These are phyloP conservation scores for Clonostachys chloroleuca DNA, from an alignment of 2,329 filamentous ascomycete species.

Conservation along the genomic window DNA sequence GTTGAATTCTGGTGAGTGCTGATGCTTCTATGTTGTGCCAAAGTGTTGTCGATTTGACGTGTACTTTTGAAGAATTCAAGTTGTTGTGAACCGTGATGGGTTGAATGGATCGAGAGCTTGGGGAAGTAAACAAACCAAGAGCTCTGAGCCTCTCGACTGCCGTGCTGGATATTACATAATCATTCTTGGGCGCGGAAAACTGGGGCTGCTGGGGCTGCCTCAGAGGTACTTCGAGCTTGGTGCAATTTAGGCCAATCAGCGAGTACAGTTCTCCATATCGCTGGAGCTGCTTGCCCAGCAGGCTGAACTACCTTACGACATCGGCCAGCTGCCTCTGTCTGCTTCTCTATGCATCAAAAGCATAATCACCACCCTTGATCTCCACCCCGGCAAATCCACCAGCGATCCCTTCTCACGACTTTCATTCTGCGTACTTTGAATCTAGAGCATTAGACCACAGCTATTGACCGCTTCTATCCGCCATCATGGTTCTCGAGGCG, in stretches of 20 bases:
- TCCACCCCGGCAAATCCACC: background rate
- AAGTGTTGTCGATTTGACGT: background rate
- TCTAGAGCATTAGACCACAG: background rate
- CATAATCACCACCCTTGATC: background rate
- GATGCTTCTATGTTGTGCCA: background rate
- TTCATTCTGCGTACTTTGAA: background rate
- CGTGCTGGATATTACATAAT: no score
- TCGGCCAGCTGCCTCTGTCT: background rate
- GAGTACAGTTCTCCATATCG: background rate
- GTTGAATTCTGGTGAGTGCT: background rate
- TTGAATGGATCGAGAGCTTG: background rate
- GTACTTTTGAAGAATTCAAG: no score
- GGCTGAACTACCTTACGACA: slow-evolving; percentile 43
- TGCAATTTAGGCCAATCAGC: background rate
- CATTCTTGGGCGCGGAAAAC: no score
- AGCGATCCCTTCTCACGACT: background rate
- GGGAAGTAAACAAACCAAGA: slow-evolving; percentile 14
- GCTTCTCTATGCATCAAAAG: background rate
- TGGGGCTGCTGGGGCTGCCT: no score
- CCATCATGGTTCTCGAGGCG: slow-evolving; percentile 95
- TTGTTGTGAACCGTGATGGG: no score
- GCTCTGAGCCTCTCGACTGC: background rate
- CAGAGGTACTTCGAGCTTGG: background rate
- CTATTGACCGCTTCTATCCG: slow-evolving; percentile 16
- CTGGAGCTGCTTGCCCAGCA: slow-evolving; percentile 18